Conservation (phyloP, 2,329 filamentous ascomycete genomes). For the Phyllosticta citriasiana region DNA sequence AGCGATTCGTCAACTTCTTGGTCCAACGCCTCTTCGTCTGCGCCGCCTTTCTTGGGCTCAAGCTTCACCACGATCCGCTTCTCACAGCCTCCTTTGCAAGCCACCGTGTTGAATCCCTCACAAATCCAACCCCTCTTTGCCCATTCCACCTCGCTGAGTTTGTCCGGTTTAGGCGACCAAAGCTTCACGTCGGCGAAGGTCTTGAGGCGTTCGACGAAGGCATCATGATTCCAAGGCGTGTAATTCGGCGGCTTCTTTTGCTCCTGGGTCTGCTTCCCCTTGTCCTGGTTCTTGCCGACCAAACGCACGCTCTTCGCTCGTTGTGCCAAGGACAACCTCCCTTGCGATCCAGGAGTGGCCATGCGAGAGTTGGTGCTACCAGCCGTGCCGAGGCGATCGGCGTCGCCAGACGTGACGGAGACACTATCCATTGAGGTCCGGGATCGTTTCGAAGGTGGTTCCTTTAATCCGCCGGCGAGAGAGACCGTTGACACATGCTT, state of each 20-base stretch:
- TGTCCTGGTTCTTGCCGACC: conserved; percentile 14
- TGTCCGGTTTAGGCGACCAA: conserved; percentile 87
- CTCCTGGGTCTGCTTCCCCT: conserved; percentile 13
- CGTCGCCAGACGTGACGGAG: conserved; percentile 14
- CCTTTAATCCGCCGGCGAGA: conserved; percentile 16
- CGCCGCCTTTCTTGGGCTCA: conserved; percentile 40
- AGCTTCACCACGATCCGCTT: conserved; percentile 76
- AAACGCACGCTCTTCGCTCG: conserved; percentile 19
- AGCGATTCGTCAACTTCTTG: conserved; percentile 49
- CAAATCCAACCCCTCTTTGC: conserved; percentile 89
- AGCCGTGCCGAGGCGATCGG: background rate
- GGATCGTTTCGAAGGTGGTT: conserved; percentile 26
- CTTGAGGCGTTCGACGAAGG: conserved; percentile 69
- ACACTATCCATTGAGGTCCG: conserved; percentile 18
- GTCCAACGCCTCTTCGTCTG: conserved; percentile 27
- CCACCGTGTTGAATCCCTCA: conserved; percentile 60
- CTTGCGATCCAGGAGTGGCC: conserved; percentile 8
- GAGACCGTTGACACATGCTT: conserved; percentile 24
- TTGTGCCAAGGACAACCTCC: conserved; percentile 7
- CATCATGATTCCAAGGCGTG: conserved; percentile 73
- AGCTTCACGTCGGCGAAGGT: conserved; percentile 85
- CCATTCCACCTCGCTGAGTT: conserved; percentile 85
- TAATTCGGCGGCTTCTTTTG: conserved; percentile 53
- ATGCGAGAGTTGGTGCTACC: conserved; percentile 1
- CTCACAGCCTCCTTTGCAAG: conserved; percentile 70